Evolutionary conservation across 2,329 filamentous ascomycete genomes (phyloP), one percentile per base, ranked within the genome.

Genomic region (Akanthomyces dipterigenus): DNA sequence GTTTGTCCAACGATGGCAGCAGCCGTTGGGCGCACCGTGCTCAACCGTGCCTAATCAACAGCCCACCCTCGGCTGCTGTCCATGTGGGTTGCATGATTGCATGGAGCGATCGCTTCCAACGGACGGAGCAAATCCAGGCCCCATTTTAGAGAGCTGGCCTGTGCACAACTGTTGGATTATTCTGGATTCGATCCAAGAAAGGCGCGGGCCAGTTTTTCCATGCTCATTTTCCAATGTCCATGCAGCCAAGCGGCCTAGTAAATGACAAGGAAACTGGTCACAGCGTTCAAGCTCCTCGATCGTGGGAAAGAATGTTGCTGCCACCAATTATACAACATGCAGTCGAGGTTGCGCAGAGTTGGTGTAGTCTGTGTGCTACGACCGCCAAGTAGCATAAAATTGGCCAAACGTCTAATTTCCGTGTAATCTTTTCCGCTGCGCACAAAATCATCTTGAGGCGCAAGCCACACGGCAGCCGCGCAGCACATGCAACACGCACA

Each of bases 61-160:
- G n/a, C 22, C 34, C 16, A 22, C 42, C 9, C 28, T 26, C 20
- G 20, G 28, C 42, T 16, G 43, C 54, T 16, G 43, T 57, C 55
- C 42, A 48, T 40, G 55, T 31, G 55, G 43, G 22, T 40, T 57
- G 55, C 55, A 57, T 57, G 43, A 18, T 40, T 57, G 55, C 55
- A 57, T 57, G 16, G 28, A 38, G 43, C 42, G 55, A 57, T 57
- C 55, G 55, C 55, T 26, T 11, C 42, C 20, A 12, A 48, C 28
- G 42, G 28, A 46, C 28, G 42, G 28, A 46, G 38, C 36, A 31
- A 43, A 38, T 5, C 34, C n/a, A 24, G 14, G 51, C 16, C 36
- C 34, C 26, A 12, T 40, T 40, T 55, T 55, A 46, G 42, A 45
- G 26, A 12, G 5, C 4, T 45, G 42, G 28, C 26, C 55, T 57